Evolutionary conservation across 371 early-diverging fungal genomes (phyloP), one percentile per base, ranked within the genome.

Genomic region (Circinella umbellata): DNA sequence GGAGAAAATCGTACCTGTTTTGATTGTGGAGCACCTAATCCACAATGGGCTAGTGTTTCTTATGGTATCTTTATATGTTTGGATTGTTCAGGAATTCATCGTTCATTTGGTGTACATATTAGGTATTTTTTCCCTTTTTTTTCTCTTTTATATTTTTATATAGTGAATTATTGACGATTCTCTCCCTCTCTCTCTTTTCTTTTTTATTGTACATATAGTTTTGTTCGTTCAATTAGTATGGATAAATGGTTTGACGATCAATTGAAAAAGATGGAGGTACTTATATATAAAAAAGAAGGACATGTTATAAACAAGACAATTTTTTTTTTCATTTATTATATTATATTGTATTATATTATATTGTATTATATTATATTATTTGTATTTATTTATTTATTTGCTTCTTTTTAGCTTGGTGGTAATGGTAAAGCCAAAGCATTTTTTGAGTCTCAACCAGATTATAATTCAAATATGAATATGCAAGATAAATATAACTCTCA

Each of bases 221-320:
- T 98, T 89, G 98, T 99, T 54, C 94, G 99, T 20, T 98, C 99
- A 18, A 93, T 98, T 64, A 92, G 93, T 20, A 99, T 99, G 98
- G 99, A 99, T 81, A 92, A 93, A 74, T 99, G 99, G 99, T 89
- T 89, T 51, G 90, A 93, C n/a, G 95, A 95, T 79, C 98, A 98
- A 76, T 80, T 95, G 61, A 91, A 92, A 74, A 91, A 93, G 69
- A 98, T 99, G 98, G 89, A 95, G 72, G 89, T 87, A 42, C 3
- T 42, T 74, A 69, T 69, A 27, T 62, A 3, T 36, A 48, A 69
- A 46, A 35, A 15, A 15, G 53, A 15, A 15, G 37, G 20, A 53
- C 62, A 36, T 57, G 55, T 42, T 42, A 42, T 42, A 27, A 27
- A 27, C 27, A 27, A 27, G 27, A 27, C 27, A 27, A 1, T 27